A percentile compares a stretch with the other conserved stretches of the same genome.
phyloP scores from a whole-genome alignment of 2,329 filamentous ascomycete genomes.

The Teratosphaeria epicoccoides region DNA sequence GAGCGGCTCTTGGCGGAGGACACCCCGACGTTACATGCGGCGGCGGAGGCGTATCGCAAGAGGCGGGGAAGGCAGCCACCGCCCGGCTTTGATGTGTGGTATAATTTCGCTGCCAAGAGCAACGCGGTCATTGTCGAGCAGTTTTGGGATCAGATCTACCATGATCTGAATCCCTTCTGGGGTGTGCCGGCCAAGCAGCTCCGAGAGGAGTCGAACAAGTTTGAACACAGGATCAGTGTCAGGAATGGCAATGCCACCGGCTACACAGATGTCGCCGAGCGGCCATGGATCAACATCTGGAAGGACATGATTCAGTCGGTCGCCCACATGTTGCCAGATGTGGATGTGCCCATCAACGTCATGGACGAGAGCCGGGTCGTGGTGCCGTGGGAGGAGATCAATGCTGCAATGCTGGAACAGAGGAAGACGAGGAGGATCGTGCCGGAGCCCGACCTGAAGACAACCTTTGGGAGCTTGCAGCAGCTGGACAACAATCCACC shows the following conservation, averaged over 20 bases:
- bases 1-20: conserved; percentile 26
- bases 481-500: conserved; percentile 18
- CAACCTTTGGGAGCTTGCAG: conserved; percentile 18
- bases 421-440: conserved; percentile 20
- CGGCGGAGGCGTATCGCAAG: conserved; percentile 33
- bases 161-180: conserved; percentile 42
- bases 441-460: conserved; percentile 21
- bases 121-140: conserved; percentile 38
- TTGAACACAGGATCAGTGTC: conserved; percentile 30
- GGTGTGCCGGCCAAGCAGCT: conserved; percentile 33
- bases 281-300: conserved; percentile 34
- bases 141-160: conserved; percentile 42
- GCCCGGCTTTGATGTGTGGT: conserved; percentile 41
- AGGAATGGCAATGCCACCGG: conserved; percentile 29
- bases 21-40: conserved; percentile 27
- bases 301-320: conserved; percentile 30
- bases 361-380: conserved; percentile 41
- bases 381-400: conserved; percentile 37
- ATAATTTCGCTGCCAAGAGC: conserved; percentile 32
- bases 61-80: conserved; percentile 40
- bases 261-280: conserved; percentile 20
- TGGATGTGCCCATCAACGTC: conserved; percentile 38
- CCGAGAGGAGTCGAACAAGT: conserved; percentile 30
- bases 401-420: conserved; percentile 29
- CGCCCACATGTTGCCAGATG: conserved; percentile 31